Evolutionary conservation across 805 yeast genomes (phyloP).

Genomic region (Metschnikowia cubensis): DNA sequence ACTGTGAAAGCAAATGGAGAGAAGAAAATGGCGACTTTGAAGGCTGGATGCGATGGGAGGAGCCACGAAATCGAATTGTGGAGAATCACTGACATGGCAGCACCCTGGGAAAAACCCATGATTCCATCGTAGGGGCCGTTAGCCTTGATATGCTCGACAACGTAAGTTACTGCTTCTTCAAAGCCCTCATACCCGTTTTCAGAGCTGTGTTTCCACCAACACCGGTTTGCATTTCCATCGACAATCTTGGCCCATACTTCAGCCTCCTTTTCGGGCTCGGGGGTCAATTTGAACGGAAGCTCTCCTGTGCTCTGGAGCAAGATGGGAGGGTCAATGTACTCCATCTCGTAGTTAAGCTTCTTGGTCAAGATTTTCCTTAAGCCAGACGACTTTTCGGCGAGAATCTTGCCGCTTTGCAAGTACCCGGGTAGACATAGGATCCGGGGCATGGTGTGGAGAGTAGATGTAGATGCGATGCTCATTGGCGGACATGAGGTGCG

Average conservation of each 20-base stretch:
- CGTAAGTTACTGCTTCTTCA: slow-evolving; percentile 23
- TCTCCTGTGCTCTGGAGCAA: slow-evolving; percentile 21
- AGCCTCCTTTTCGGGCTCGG: slow-evolving; percentile 24
- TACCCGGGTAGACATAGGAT: slow-evolving; percentile 37
- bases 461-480: background rate
- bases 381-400: slow-evolving; percentile 34
- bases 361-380: slow-evolving; percentile 28
- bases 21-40: slow-evolving; percentile 27
- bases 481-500: background rate
- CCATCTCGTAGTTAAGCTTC: slow-evolving; percentile 24
- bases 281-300: slow-evolving; percentile 27
- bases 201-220: slow-evolving; percentile 33
- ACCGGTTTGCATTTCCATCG: slow-evolving; percentile 26
- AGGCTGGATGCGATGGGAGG: slow-evolving; percentile 23
- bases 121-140: slow-evolving; percentile 43
- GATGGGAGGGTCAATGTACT: slow-evolving; percentile 34
- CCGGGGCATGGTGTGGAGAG: slow-evolving; percentile 13
- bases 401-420: slow-evolving; percentile 31
- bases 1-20: slow-evolving; percentile 37
- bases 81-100: slow-evolving; percentile 33
- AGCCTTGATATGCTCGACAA: slow-evolving; percentile 25
- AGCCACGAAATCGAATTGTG: slow-evolving; percentile 22
- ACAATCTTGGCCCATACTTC: slow-evolving; percentile 30
- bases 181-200: slow-evolving; percentile 26
- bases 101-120: slow-evolving; percentile 43